Evolutionary conservation across 2,329 filamentous ascomycete species (phyloP), one percentile per base, ranked within the genome.

Genomic region (Colletotrichum navitas): DNA sequence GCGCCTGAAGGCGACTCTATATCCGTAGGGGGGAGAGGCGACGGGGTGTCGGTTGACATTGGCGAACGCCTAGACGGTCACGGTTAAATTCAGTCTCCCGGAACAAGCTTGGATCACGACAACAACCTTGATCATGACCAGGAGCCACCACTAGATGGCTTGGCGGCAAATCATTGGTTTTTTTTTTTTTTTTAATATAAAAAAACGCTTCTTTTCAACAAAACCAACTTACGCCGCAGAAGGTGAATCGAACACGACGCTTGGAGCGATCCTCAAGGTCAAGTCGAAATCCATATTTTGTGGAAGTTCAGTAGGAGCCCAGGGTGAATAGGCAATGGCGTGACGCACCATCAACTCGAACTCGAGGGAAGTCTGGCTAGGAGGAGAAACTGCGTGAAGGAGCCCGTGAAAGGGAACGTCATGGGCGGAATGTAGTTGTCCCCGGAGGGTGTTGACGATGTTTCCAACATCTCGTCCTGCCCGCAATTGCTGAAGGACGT

Each of bases 291-390:
- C 63, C 5, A 70, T 8, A 3, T n/a, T n/a, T n/a, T 61, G 67
- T 3, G 55, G 55, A 3, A 70, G 63, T 24, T 70, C 67, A 11
- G 21, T 66, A 5, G 63, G 67, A 4, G 63, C 67, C 67, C 63
- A 70, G 1, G 63, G 63, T 4, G 63, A 70, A 41, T 70, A 70
- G 18, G 63, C 67, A 11, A 61, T 49, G n/a, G 63, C 41, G 16
- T 70, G 55, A 3, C 67, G 67, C 32, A 70, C 67, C 63, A 70
- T 70, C 21, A 70, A 4, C 24, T 70, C 63, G 11, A 70, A 70
- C 32, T 70, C 67, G 5, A 70, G 41, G 4, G 67, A 70, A 7
- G n/a, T 66, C 16, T 70, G 63, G 4, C 56, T 26, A 1, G 67
- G 67, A 14, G 67, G 67, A 4, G 55, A 55, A 3, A 66, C 63